These are phyloP conservation scores for apple (Malus domestica) DNA, from an alignment of 306 rosid species.

Conservation along the genomic window DNA sequence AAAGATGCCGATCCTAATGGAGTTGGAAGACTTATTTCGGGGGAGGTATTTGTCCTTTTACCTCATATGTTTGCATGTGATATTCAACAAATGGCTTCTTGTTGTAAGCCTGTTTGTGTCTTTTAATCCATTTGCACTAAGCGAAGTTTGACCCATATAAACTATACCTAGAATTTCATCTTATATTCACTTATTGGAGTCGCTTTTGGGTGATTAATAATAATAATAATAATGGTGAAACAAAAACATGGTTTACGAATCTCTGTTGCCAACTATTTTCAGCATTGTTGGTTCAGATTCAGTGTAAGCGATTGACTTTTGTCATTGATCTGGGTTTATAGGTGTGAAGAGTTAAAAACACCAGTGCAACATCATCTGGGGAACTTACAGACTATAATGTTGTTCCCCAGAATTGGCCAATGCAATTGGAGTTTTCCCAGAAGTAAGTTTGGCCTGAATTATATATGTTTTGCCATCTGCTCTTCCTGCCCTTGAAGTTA, in stretches of 20 bases:
- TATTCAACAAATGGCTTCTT: background rate
- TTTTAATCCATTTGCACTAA: background rate
- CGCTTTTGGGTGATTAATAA: background rate
- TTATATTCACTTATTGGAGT: background rate
- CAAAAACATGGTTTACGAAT: background rate
- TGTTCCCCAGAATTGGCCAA: too few relatives aligned
- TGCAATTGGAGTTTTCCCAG: too few relatives aligned
- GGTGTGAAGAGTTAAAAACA: constrained; percentile 52
- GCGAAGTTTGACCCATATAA: too few relatives aligned
- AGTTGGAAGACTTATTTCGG: constrained; percentile 69
- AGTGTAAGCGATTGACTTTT: background rate
- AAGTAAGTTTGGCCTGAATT: too few relatives aligned
- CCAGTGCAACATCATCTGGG: constrained; percentile 41
- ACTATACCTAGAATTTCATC: background rate
- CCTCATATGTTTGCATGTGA: constrained; percentile 11
- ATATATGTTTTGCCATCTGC: too few relatives aligned
- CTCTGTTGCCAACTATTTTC: constrained; percentile 11
- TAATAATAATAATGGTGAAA: background rate
- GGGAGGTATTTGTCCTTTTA: constrained; percentile 55
- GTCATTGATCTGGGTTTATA: constrained; percentile 24
- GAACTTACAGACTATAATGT: too few relatives aligned
- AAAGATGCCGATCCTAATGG: constrained; percentile 74
- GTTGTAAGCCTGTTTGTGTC: constrained; percentile 9
- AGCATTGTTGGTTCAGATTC: constrained; percentile 12
- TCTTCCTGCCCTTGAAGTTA: too few relatives aligned